Base-by-base conservation (phyloP, 169 alveolate species). In the Cryptosporidium bovis region DNA sequence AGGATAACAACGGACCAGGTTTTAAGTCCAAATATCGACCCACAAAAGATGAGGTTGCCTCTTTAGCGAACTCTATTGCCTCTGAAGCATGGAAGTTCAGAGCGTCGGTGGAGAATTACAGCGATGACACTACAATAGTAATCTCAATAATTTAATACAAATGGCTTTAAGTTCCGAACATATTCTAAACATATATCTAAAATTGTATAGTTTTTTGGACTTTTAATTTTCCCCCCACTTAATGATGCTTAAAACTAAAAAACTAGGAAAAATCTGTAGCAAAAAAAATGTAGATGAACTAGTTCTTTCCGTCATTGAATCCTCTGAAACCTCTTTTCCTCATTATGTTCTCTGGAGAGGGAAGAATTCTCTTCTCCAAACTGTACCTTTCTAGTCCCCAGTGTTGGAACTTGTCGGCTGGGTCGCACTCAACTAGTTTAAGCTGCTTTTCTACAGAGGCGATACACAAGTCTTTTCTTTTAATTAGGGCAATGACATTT, bases 61-160 rank as follows among this genome's bases (percentile, higher is more conserved):
- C 5, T 7, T 20, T 77, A 40, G 60, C 87, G 10, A 34, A 36
- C 18, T 18, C 40, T 0, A 51, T 77, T 27, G 58, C 77, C 5
- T 24, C 34, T 8, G 87, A 77, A 40, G 87, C 87, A 0, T 77
- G 87, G 87, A 44, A 36, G 10, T 77, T 77, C 55, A 77, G 87
- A 48, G 87, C 77, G 20, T 60, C 87, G 6, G 87, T 77, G 8
- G 87, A 77, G 29, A 77, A 77, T 33, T 77, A 77, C 31, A 77
- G 87, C 20, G 87, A 77, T 4, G 87, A 77, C 36, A 77, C 87
- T 27, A 77, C 87, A 33, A 24, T 77, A 7, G 64, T 77, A 1
- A 77, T 77, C 36, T 77, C 87, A 18, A 46, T 77, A 34, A 15
- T 66, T 16, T 66, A 27, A 66, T 44, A 1, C 4, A 40, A 58